Base-by-base conservation (phyloP, 345 rosid genomes). In the Euphorbia pulcherrima region DNA sequence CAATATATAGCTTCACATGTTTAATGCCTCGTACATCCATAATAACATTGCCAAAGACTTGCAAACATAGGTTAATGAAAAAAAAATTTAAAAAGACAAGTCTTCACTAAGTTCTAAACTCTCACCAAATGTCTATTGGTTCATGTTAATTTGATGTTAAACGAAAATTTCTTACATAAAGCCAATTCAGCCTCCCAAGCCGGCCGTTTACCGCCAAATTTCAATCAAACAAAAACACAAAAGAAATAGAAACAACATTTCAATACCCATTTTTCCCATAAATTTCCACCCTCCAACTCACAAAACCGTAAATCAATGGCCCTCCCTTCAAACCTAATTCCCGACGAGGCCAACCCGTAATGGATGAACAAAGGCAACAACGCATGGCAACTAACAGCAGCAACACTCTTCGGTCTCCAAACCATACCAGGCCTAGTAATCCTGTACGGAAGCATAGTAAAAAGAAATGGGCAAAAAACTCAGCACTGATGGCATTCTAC, bases 341-440 rank as follows among this genome's bases (percentile, higher is more conserved):
- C 77, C 0, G 83, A 84, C 2, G 85, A 84, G 62, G 75, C 84
- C 0, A 84, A 58, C 52, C 88, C 86, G 0, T 41, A 48, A 17
- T 84, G 88, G 88, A 16, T 84, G 77, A 81, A 78, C 73, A 82
- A 84, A 23, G 83, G 80, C 1, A 83, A 84, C 77, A 81, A 79
- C 12, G 82, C 78, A 10, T 84, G 91, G 91, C 88, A 87, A 68
- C 82, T 84, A 24, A 78, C 82, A 0, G 82, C 86, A 0, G 88
- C 91, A n/a, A 75, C 88, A 0, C 72, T 84, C 0, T 80, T 81
- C 0, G 84, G 86, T 14, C 77, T 81, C 6, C 88, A 83, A 5
- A 81, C 69, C 62, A 71, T 84, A 28, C 84, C 83, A 0, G 86
- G 87, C 41, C 79, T 87, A 0, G 79, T 84, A 24, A 81, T 84